Percentiles rank a stretch among this genome's conserved stretches.
phyloP scores from a whole-genome alignment of 2,329 filamentous ascomycete genomes.

The Aspergillus uvarum region DNA sequence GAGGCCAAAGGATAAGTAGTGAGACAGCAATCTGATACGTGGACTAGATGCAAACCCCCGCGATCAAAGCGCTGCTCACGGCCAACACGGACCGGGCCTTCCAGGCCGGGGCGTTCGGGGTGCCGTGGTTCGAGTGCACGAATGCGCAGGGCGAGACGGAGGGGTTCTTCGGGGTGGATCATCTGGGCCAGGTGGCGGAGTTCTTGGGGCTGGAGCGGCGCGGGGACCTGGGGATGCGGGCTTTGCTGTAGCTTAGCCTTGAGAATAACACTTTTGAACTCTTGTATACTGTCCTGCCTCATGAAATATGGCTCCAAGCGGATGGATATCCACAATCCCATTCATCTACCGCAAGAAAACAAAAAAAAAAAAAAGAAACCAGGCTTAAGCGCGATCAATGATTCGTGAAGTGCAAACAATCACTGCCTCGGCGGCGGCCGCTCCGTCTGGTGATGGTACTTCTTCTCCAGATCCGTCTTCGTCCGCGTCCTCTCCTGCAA shows the following conservation, averaged over 20 bases:
- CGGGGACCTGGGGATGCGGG: conserved; percentile 30
- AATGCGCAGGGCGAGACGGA: conserved; percentile 56
- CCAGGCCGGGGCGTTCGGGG: conserved; percentile 57
- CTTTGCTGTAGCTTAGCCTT: conserved; percentile 27
- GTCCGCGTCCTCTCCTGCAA: conserved; percentile 33
- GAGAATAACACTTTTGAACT: too few species aligned
- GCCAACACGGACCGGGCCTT: conserved; percentile 55
- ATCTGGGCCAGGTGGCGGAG: conserved; percentile 55
- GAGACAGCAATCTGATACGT: too few species aligned
- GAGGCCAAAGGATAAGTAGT: too few species aligned
- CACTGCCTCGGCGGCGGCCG: background rate
- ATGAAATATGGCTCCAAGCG: too few species aligned
- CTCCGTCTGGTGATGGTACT: background rate
- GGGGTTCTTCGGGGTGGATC: conserved; percentile 61
- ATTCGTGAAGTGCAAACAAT: background rate
- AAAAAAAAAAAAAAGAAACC: too few species aligned
- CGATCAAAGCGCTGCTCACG: conserved; percentile 49
- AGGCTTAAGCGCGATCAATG: too few species aligned
- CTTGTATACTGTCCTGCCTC: too few species aligned
- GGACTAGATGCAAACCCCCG: conserved; percentile 27
- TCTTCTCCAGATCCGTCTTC: conserved; percentile 11
- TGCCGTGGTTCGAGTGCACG: conserved; percentile 60
- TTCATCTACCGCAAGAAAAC: too few species aligned
- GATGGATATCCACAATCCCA: too few species aligned
- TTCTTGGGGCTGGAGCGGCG: conserved; percentile 52